Conservation (phyloP, 345 rosid species). For the Syzygium oleosum region DNA sequence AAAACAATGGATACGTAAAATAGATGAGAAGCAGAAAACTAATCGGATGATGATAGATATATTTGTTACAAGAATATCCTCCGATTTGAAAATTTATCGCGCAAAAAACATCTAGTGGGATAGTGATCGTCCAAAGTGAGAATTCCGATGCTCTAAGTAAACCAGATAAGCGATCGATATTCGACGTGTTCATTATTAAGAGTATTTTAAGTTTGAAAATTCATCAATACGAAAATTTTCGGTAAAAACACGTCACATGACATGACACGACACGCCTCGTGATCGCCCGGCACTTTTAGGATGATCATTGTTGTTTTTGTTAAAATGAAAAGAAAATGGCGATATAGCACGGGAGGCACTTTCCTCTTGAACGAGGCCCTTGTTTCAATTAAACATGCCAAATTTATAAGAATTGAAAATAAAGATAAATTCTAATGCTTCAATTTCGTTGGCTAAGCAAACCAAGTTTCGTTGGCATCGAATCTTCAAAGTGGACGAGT, state of each 20-base stretch:
- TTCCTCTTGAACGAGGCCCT: not conserved
- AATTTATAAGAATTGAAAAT: not conserved
- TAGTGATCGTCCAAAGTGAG: not conserved
- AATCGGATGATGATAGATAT: not conserved
- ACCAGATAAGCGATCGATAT: not conserved
- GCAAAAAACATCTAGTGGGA: not conserved
- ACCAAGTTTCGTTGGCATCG: not conserved
- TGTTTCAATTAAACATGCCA: not conserved
- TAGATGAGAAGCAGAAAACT: too few relatives aligned
- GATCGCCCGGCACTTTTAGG: not conserved
- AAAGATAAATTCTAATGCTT: not conserved
- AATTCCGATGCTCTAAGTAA: not conserved
- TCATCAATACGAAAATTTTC: too few relatives aligned
- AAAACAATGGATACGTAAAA: too few relatives aligned
- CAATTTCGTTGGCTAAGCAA: not conserved
- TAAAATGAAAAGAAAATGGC: rapidly evolving
- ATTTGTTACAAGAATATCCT: not conserved
- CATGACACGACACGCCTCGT: too few relatives aligned
- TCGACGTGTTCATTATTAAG: not conserved
- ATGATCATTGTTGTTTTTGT: not conserved
- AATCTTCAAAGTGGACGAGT: not conserved
- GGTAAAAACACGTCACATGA: too few relatives aligned
- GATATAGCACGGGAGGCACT: not conserved
- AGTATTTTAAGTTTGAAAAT: not conserved
- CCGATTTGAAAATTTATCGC: not conserved